Evolutionary conservation across 495 filamentous ascomycete genomes (phyloP), one percentile per base, ranked within the genome.

Genomic region (Neurospora sp.): DNA sequence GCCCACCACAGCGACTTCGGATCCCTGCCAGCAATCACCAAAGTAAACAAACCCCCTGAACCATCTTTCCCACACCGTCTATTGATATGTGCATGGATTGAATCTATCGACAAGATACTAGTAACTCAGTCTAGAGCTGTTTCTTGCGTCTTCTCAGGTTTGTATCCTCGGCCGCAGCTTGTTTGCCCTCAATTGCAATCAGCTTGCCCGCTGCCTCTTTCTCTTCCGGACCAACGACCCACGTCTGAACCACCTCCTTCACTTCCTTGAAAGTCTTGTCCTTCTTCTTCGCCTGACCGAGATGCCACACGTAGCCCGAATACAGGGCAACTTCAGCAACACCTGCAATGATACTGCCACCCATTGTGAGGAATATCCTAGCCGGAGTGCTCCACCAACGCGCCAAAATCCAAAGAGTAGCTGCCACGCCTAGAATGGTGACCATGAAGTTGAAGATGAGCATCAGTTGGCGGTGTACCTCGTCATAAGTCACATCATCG

Each of bases 261-360:
- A 87, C 81, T 82, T 97, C 94, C 72, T 85, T 88, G 70, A 88
- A 79, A 48, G 82, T 86, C 80, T 84, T 88, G 75, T 93, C 91
- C 72, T 84, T 87, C 53, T 82, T 85, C 75, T 91, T 91, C 1
- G 93, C 93, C 78, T 92, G 85, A 38, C 89, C 87, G 38, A 97
- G 82, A 78, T 94, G 90, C 82, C 90, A 86, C 53, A 97, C 81
- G 82, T 97, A 99, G 8, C 93, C 93, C 12, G 87, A 89, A 81
- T 98, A 98, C 44, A 98, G 89, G 31, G 90, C 90, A 10, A 96
- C 91, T 81, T 99, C 96, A 5, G 94, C 94, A 65, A 96, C 84
- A 4, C 91, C 94, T 31, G 98, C 93, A 22, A 92, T 73, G 3
- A 88, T 78, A 71, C 89, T 91, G 4, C 91, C 89, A 9, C 85